A percentile compares a stretch with the other conserved stretches of the same genome.
These are phyloP conservation scores for Vitis rotundifolia DNA, from an alignment of 164 flowering plant genomes.

Conservation along the genomic window DNA sequence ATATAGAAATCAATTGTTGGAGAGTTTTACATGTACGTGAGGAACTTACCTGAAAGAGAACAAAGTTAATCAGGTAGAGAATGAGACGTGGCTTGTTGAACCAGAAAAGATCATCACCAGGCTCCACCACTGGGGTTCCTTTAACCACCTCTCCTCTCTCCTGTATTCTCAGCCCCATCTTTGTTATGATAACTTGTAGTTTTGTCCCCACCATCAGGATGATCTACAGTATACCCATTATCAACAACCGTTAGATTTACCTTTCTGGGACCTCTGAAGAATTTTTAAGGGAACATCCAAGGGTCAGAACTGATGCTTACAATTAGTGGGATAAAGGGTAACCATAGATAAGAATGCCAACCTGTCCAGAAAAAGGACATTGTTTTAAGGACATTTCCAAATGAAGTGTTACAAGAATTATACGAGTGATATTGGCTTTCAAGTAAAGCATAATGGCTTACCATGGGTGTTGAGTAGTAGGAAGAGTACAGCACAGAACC, in stretches of 20 bases:
- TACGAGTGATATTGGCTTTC: too few species aligned
- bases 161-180: conserved; percentile 6
- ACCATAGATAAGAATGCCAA: conserved; percentile 66
- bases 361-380: conserved; percentile 41
- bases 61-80: conserved; percentile 74
- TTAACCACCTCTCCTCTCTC: conserved; percentile 9
- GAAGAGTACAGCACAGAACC: conserved; percentile 74
- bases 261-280: too few species aligned
- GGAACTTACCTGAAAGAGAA: conserved; percentile 53
- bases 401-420: too few species aligned
- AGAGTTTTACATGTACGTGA: too few species aligned
- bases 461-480: conserved; percentile 66
- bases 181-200: conserved; percentile 63
- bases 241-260: neutral
- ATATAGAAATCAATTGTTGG: too few species aligned
- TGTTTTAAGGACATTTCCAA: neutral
- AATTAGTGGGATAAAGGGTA: conserved; percentile 70
- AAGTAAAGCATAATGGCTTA: conserved; percentile 9
- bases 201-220: conserved; percentile 80
- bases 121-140: conserved; percentile 7
- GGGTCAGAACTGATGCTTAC: conserved; percentile 43
- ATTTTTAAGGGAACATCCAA: too few species aligned
- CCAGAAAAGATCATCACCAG: conserved; percentile 11
- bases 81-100: conserved; percentile 69
- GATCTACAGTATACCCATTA: conserved; percentile 35